Evolutionary conservation across 768 basidiomycete species (phyloP), one percentile per base, ranked within the genome.

Genomic region (Daedalea quercina): DNA sequence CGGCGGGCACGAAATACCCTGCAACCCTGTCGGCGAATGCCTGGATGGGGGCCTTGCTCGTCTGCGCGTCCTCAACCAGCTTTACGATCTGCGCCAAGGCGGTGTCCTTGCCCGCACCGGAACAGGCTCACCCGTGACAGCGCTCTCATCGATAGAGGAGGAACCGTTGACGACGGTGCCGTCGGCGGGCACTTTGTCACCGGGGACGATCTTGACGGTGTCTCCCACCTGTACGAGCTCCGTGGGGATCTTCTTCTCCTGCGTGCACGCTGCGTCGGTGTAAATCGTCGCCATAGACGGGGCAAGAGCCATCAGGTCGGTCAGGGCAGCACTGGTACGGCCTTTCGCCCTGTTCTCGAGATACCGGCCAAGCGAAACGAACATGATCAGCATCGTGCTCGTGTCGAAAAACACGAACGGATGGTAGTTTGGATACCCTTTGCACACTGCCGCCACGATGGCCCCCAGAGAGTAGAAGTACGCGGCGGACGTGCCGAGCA

Each of bases 361-460:
- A 70, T 86, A 96, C 23, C 96, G 84, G 3, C 96, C 96, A 13
- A 98, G 80, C 2, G 92, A 94, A 61, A 98, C 88, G 67, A 99
- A 98, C 73, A 87, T 90, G 77, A 99, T 86, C 56, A 99, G 75
- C 96, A 97, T 98, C 19, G 96, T 96, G 63, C 92, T 96, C 1
- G 96, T 98, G 71, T 99, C 96, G 73, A 98, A 98, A 71, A 98
- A 98, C 43, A 93, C 79, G 65, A 87, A 80, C 1, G 96, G 95
- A 19, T 81, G 85, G 65, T 78, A 90, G 41, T 76, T 76, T 0
- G 85, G 77, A 9, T 85, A 79, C 3, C 75, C 68, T 62, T 83
- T 82, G 68, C 85, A 77, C 3, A 76, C 65, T 6, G 90, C 87
- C 47, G 72, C 72, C 55, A 90, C 42, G 74, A 99, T 77, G 44